Conservation (phyloP, 208 protist species). For the Leishmania guyanensis region DNA sequence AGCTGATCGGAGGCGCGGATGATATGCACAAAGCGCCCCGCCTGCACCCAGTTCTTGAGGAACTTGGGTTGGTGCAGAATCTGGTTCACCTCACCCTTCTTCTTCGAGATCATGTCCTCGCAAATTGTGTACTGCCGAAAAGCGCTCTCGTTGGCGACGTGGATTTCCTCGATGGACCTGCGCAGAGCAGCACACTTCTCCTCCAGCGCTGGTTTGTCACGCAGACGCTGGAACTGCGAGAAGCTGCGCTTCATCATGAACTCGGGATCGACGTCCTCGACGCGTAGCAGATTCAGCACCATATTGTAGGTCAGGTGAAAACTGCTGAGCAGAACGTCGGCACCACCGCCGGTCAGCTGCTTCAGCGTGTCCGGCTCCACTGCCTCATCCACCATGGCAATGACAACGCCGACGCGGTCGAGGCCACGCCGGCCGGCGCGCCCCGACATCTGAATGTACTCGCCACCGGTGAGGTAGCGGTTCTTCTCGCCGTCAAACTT, state of each 20-base stretch:
- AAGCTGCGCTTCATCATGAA: slow-evolving; percentile 98
- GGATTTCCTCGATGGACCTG: slow-evolving; percentile 61
- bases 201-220: slow-evolving; percentile 83
- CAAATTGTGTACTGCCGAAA: slow-evolving; percentile 90
- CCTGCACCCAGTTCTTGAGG: slow-evolving; percentile 94
- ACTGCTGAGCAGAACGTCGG: slow-evolving; percentile 94
- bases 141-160: slow-evolving; percentile 71
- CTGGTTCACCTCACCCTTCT: slow-evolving; percentile 54
- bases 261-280: slow-evolving; percentile 97
- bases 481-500: slow-evolving; percentile 99
- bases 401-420: slow-evolving; percentile 98
- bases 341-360: slow-evolving; percentile 92
- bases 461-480: slow-evolving; percentile 95
- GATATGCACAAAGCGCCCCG: slow-evolving; percentile 94
- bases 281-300: slow-evolving; percentile 98
- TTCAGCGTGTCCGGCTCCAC: slow-evolving; percentile 96
- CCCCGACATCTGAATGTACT: slow-evolving; percentile 99
- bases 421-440: slow-evolving; percentile 99
- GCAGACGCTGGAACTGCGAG: slow-evolving; percentile 96
- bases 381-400: slow-evolving; percentile 98
- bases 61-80: slow-evolving; percentile 91
- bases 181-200: slow-evolving; percentile 61
- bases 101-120: slow-evolving; percentile 72
- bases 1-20: slow-evolving; percentile 61
- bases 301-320: slow-evolving; percentile 99